Evolutionary conservation across 202 grass and related monocot species (phyloP).

Genomic region (Elaeis oleifera): DNA sequence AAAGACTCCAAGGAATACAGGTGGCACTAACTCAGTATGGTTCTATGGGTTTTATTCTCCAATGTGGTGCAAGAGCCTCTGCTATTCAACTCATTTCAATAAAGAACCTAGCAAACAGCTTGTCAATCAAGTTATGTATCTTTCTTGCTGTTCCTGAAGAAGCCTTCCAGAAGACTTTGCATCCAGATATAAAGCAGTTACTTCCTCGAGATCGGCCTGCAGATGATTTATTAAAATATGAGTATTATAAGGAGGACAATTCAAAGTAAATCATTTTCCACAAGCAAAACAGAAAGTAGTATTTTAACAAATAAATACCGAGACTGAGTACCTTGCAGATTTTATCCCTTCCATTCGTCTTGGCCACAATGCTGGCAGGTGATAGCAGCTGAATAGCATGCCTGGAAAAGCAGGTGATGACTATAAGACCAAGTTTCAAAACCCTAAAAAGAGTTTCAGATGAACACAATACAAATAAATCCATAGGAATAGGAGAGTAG

Average conservation of each 20-base stretch:
- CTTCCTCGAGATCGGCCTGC: constrained; percentile 82
- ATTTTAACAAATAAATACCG: constrained; percentile 9
- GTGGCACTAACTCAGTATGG: too few relatives aligned
- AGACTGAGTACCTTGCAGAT: constrained; percentile 67
- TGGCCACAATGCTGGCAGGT: constrained; percentile 67
- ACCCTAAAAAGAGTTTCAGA: not conserved
- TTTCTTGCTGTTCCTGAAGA: constrained; percentile 89
- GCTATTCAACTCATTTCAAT: too few relatives aligned
- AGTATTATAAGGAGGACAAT: constrained; percentile 7
- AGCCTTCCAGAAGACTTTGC: constrained; percentile 73
- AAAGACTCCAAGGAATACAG: too few relatives aligned
- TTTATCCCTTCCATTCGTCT: constrained; percentile 82
- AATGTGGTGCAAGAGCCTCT: too few relatives aligned
- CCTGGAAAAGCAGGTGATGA: constrained; percentile 26
- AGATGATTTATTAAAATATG: not conserved
- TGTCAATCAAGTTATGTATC: constrained; percentile 50
- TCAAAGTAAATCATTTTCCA: constrained; percentile 1
- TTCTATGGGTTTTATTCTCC: too few relatives aligned
- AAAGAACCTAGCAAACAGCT: too few relatives aligned
- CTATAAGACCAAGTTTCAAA: constrained; percentile 7
- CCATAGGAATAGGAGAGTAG: too few relatives aligned
- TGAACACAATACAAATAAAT: too few relatives aligned
- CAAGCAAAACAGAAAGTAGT: not conserved
- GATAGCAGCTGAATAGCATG: constrained; percentile 89
- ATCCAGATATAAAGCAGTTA: constrained; percentile 54